Percentiles rank a stretch among this genome's conserved stretches.
phyloP scores from a whole-genome alignment of 805 yeast genomes.

The Pichia exigua region DNA sequence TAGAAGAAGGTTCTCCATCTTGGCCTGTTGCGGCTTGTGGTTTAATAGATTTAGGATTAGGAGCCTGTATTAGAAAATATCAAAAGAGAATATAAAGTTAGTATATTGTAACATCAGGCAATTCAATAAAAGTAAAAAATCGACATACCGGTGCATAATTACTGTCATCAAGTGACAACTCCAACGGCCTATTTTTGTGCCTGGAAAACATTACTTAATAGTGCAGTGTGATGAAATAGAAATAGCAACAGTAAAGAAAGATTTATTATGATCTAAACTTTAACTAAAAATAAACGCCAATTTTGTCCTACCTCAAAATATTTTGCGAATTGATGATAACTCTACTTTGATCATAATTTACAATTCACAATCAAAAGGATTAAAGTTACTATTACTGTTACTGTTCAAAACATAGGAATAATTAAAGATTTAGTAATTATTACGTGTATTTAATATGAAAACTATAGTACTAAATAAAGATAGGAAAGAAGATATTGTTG shows the following conservation, averaged over 20 bases:
- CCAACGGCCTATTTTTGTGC: conserved; percentile 13
- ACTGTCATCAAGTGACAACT: conserved; percentile 11
- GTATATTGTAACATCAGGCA: not conserved
- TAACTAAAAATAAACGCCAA: not conserved
- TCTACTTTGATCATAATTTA: too few species aligned
- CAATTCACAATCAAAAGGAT: not conserved
- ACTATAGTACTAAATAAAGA: conserved; percentile 6
- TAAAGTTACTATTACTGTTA: not conserved
- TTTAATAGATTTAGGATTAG: conserved; percentile 14
- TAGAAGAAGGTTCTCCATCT: conserved; percentile 3
- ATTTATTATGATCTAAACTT: too few species aligned
- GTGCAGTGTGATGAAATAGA: not conserved
- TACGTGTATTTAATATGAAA: conserved; percentile 1
- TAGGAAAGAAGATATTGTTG: conserved; percentile 3
- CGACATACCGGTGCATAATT: conserved; percentile 15
- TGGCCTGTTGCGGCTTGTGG: conserved; percentile 19
- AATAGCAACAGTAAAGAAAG: not conserved
- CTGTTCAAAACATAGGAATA: not conserved
- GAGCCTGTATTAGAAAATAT: conserved; percentile 6
- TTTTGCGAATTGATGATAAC: too few species aligned
- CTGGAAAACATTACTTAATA: conserved; percentile 11
- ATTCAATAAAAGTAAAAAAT: not conserved
- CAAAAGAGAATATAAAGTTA: not conserved
- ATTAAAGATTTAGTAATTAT: not conserved
- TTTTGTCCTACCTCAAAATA: not conserved